Evolutionary conservation across 768 basidiomycete species (phyloP), one percentile per base, ranked within the genome.

Genomic region (Phaeolepiota aurea): DNA sequence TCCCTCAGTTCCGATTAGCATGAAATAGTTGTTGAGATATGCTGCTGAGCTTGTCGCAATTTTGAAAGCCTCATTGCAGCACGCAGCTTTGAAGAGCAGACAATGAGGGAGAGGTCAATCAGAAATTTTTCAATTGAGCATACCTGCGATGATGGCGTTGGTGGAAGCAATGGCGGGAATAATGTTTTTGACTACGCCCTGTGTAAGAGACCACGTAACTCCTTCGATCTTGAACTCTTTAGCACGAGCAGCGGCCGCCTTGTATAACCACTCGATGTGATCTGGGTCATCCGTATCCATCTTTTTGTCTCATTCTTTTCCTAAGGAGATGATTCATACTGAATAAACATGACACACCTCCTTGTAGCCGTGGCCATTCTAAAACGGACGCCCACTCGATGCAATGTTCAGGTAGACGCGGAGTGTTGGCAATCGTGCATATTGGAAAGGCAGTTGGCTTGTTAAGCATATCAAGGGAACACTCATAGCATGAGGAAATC

Each of bases 341-440:
- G 21, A 11, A 31, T 9, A 19, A 20, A 20, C 20, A 32, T 5
- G 30, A 30, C 68, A 46, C 40, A 92, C 93, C 89, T 58, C 85
- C 87, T 46, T 87, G 82, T 1, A 90, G 79, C 36, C 79, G 77
- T n/a, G 96, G 94, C 96, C 96, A 99, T 60, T 99, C 93, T 15
- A 99, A 70, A 9, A 98, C 96, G 30, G 89, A 93, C 0, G 96
- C 96, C 96, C 96, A 99, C 63, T 98, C 96, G 52, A 99, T 97
- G 56, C 96, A 98, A 54, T 99, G 96, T 54, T 99, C 96, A 1
- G 96, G 96, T 16, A 97, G 71, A 42, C 96, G 87, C 19, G 96
- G 96, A 0, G 96, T 99, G 56, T 98, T 98, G 43, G 96, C 94
- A 49, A 99, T 98, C 4, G 96, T 99, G 57, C 96, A 99, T 41